These are phyloP conservation scores for Arthonia radiata DNA, from an alignment of 495 filamentous ascomycete genomes.

Conservation along the genomic window DNA sequence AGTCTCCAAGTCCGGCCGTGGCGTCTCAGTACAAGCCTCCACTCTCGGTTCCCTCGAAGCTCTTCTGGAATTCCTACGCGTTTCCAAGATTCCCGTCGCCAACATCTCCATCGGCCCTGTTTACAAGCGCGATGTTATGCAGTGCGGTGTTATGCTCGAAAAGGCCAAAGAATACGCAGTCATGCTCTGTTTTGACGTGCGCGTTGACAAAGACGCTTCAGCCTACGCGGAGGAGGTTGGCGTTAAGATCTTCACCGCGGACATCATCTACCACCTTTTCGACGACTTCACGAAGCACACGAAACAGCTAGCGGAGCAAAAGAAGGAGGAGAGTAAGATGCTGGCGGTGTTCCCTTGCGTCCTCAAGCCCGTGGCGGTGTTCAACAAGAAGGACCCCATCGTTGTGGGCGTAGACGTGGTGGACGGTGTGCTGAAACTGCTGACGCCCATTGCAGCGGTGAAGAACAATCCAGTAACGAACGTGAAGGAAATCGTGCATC, in stretches of 20 bases:
- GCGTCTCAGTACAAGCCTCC: conserved; percentile 92
- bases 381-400: conserved; percentile 96
- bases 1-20: conserved; percentile 71
- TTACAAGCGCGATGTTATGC: conserved; percentile 96
- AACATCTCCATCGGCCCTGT: conserved; percentile 96
- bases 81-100: conserved; percentile 87
- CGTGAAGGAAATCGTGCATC: conserved; percentile 50
- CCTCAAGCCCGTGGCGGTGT: conserved; percentile 67
- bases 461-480: conserved; percentile 56
- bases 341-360: conserved; percentile 94
- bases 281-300: conserved; percentile 91
- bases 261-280: conserved; percentile 98
- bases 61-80: conserved; percentile 79
- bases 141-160: conserved; percentile 88
- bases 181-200: conserved; percentile 99
- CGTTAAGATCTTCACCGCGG: conserved; percentile 94
- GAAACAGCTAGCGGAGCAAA: conserved; percentile 57
- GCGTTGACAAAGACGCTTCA: conserved; percentile 90
- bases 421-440: conserved; percentile 62
- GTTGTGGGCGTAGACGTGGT: conserved; percentile 87
- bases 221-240: conserved; percentile 81
- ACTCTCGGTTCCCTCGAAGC: conserved; percentile 95
- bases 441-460: conserved; percentile 70
- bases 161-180: conserved; percentile 87
- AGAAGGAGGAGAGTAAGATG: conserved; percentile 89